Evolutionary conservation across 495 filamentous ascomycete genomes (phyloP), one percentile per base, ranked within the genome.

Genomic region (Aspergillus homomorphus): DNA sequence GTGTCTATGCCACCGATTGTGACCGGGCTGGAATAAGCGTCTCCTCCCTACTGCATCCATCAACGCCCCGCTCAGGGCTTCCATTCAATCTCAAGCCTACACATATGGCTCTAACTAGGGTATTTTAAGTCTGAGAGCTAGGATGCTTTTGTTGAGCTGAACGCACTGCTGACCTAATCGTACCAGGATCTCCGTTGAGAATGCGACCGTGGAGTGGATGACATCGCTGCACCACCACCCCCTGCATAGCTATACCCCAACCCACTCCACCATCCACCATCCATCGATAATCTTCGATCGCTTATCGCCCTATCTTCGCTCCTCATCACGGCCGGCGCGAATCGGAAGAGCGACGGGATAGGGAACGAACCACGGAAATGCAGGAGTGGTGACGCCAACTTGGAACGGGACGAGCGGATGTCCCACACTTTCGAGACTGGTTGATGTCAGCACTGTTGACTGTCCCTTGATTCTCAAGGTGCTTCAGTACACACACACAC

Each of bases 331-430:
- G 46, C 46, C 20, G 46, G 46, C 46, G 16, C 46, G 21, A 50
- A 50, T 50, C 21, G 22, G 23, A 28, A 18, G 24, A 18, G 6
- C 23, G 46, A 30, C 52, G 44, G 28, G 53, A 51, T 41, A 42
- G 30, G 41, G 21, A 16, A 18, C 1, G 46, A 58, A 38, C 48
- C 30, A 41, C 33, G 53, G 45, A 30, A 8, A 46, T 56, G 53
- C 51, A 56, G 42, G 20, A 62, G 54, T 62, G 59, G 59, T 62
- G 59, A 62, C 59, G 59, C 54, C 54, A 57, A n/a, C n/a, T n/a
- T n/a, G n/a, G n/a, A n/a, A 28, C 59, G 59, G 59, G 33, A 54
- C 44, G 49, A 18, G 49, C 42, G 59, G 54, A 59, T 54, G 23
- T n/a, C n/a, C 41, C n/a, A 62, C 53, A 26, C 30, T 62, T 54